Conservation (phyloP, 2,329 filamentous ascomycete species). For the Bipolaris cookei region DNA sequence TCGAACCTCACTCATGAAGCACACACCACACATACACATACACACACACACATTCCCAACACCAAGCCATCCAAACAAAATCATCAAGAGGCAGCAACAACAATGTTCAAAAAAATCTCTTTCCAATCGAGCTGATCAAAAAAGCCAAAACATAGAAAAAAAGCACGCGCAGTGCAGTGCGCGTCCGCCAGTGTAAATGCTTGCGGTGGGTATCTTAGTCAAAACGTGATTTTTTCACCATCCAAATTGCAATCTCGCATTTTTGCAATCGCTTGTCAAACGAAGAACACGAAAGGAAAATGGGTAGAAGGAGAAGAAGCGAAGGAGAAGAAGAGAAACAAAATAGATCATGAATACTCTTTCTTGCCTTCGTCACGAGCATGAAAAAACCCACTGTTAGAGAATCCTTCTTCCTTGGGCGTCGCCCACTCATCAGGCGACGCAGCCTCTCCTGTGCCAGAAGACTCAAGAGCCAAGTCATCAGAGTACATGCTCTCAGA, state of each 20-base stretch:
- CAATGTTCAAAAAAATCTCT: too few species aligned
- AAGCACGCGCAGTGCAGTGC: background rate
- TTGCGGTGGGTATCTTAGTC: conserved; percentile 21
- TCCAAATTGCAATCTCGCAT: too few species aligned
- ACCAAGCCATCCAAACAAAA: too few species aligned
- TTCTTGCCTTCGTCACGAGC: conserved; percentile 1
- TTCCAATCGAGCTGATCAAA: too few species aligned
- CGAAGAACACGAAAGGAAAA: too few species aligned
- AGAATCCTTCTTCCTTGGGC: conserved; percentile 46
- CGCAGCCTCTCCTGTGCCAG: conserved; percentile 24
- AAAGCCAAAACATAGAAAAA: background rate
- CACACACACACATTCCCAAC: too few species aligned
- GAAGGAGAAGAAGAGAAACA: too few species aligned
- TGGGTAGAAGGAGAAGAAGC: too few species aligned
- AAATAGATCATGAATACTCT: background rate
- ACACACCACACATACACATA: too few species aligned
- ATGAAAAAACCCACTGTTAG: conserved; percentile 33
- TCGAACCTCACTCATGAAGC: too few species aligned
- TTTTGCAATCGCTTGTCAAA: too few species aligned
- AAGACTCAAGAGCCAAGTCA: conserved; percentile 7
- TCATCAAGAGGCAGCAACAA: too few species aligned
- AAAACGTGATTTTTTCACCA: conserved; percentile 11
- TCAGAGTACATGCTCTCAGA: conserved; percentile 20
- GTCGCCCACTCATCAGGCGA: conserved; percentile 47
- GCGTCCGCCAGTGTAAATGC: conserved; percentile 3